Evolutionary conservation across 495 filamentous ascomycete genomes (phyloP).

Genomic region (Aspergillus ellipticus): DNA sequence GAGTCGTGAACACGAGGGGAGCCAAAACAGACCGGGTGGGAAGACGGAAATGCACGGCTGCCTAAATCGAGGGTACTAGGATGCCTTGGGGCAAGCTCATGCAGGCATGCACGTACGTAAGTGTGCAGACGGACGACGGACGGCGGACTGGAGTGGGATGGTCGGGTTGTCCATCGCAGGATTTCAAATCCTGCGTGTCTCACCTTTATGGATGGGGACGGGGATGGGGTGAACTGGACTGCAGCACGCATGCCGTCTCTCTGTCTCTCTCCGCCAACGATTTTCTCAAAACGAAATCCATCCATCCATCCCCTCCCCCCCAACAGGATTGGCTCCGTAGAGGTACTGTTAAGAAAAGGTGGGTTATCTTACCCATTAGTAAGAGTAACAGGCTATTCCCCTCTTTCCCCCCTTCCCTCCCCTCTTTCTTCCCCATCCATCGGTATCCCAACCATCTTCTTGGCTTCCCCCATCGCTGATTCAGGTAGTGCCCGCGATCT

Average conservation of each 20-base stretch:
- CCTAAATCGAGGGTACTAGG: slow-evolving; percentile 4
- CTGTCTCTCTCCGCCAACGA: too few species aligned
- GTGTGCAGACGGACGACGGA: neutral
- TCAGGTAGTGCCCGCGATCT: neutral
- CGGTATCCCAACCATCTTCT: neutral
- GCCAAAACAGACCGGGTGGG: neutral
- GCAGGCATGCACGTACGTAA: neutral
- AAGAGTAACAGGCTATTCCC: too few species aligned
- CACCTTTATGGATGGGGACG: neutral
- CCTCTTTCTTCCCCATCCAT: neutral
- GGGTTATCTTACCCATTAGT: neutral
- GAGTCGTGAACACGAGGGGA: too few species aligned
- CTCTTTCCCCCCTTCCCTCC: neutral
- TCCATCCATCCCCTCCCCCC: too few species aligned
- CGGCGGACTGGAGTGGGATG: too few species aligned
- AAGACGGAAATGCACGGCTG: slow-evolving; percentile 10
- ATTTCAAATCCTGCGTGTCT: neutral
- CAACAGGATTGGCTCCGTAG: too few species aligned
- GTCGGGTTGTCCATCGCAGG: neutral
- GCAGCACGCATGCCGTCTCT: too few species aligned
- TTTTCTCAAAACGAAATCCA: too few species aligned
- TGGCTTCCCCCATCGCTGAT: neutral
- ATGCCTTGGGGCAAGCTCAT: neutral
- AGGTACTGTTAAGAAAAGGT: too few species aligned
- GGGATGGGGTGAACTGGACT: too few species aligned